A percentile compares a stretch with the other conserved stretches of the same genome.
Conservation (phyloP, 169 alveolate species). For the Cryptosporidium ubiquitum region DNA sequence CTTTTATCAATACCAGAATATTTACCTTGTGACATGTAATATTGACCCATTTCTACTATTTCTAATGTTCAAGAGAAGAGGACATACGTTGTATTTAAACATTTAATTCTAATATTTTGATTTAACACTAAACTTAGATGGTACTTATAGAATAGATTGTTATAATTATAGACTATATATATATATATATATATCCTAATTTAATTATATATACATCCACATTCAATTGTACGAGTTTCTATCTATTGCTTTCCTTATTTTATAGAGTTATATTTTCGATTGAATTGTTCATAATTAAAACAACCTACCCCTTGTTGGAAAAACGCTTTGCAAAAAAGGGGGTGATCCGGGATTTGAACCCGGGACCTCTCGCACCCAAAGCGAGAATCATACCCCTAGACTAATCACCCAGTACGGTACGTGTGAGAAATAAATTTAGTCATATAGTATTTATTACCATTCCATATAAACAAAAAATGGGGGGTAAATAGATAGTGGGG, state of each 20-base stretch:
- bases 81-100: neutral
- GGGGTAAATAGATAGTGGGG: neutral
- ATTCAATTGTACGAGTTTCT: no score
- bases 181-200: neutral
- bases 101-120: neutral
- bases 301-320: no score
- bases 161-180: no score
- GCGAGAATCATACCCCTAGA: slow-evolving; percentile 85
- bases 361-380: slow-evolving; percentile 86
- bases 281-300: no score
- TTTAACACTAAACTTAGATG: neutral
- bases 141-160: no score
- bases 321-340: no score
- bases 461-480: neutral
- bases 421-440: neutral
- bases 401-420: slow-evolving; percentile 75
- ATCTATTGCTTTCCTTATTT: neutral
- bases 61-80: neutral
- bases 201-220: no score
- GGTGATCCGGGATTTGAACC: slow-evolving; percentile 84
- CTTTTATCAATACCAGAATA: slow-evolving; percentile 63
- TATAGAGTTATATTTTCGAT: no score
- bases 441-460: neutral
- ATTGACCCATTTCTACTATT: neutral
- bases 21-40: slow-evolving; percentile 61